Base-by-base conservation (phyloP, 805 yeast species). In the Ogataea degrootiae region DNA sequence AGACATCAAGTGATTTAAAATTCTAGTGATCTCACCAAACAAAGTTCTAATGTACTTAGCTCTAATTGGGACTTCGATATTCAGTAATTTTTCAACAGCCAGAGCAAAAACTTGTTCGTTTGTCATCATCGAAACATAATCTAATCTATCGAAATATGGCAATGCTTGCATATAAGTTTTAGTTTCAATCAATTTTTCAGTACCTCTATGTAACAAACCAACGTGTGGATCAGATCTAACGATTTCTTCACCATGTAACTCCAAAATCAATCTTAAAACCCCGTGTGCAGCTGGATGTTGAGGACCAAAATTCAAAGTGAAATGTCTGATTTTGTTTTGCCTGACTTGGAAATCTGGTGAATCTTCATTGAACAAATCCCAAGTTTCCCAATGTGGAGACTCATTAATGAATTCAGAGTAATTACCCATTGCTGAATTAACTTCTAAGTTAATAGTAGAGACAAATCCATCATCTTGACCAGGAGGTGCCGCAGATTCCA, bases 271-370 rank as follows among this genome's bases (percentile, higher is more conserved):
- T 65, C 96, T 79, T 73, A 87, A 74, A 69, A 87, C 96, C 57
- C 96, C 96, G 72, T 87, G 96, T 29, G 96, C 96, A 52, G 96
- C 96, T 22, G 96, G 96, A 73, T 87, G 96, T 71, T 87, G 96
- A 42, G 96, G 96, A 35, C 96, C 96, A 65, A 87, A 87, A 70
- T 88, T 88, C 65, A 88, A 82, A 43, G 96, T 87, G 73, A 87
- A 88, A 65, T 87, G 95, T 67, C 96, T 82, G 62, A 87, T 82
- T 66, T 86, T 76, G 19, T 71, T 66, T 55, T 69, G 69, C 49
- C 68, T 59, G 19, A 63, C 58, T 11, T 63, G 62, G 44, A 51
- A 66, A 40, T 67, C 70, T 11, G 72, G 70, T 8, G 69, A 61
- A 55, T 68, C 71, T 48, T 58, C 67, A 44, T 65, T 65, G 43